Conservation (phyloP, 2,329 filamentous ascomycete species). For the Raffaelea arxii region DNA sequence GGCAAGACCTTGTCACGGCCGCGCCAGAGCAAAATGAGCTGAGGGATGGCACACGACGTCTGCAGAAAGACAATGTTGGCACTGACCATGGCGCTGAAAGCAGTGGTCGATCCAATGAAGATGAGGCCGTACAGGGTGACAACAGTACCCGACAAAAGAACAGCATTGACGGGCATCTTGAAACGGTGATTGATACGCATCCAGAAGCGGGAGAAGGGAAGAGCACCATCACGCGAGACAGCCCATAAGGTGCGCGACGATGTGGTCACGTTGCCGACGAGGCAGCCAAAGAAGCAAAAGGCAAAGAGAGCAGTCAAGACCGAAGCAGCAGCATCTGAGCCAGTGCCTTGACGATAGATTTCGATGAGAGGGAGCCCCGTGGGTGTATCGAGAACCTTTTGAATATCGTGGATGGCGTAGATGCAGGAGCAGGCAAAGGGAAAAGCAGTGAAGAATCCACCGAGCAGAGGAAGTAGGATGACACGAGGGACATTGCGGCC, state of each 20-base stretch:
- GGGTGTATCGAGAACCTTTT: conserved; percentile 3
- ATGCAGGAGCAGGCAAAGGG: conserved; percentile 9
- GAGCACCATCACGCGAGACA: conserved; percentile 15
- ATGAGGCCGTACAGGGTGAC: conserved; percentile 18
- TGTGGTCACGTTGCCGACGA: conserved; percentile 7
- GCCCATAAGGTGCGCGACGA: conserved; percentile 10
- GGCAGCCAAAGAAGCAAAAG: conserved; percentile 9
- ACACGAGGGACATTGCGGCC: conserved; percentile 8
- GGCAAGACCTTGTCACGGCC: conserved; percentile 18
- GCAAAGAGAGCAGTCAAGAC: conserved; percentile 10
- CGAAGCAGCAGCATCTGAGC: conserved; percentile 2
- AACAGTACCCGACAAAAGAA: conserved; percentile 7
- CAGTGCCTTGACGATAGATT: conserved; percentile 9
- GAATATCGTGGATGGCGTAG: conserved; percentile 7
- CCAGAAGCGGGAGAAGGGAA: conserved; percentile 18
- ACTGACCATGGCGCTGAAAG: conserved; percentile 11
- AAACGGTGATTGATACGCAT: conserved; percentile 13
- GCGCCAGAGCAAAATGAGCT: conserved; percentile 16
- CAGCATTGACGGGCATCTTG: conserved; percentile 18
- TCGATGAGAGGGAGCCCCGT: conserved; percentile 11
- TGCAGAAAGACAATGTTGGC: conserved; percentile 8
- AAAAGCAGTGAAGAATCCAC: conserved; percentile 6
- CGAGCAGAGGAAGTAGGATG: conserved; percentile 4
- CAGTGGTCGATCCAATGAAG: conserved; percentile 20
- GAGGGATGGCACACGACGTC: conserved; percentile 15